A percentile compares a stretch with the other conserved stretches of the same genome.
These are phyloP conservation scores for Lactarius sanguifluus DNA, from an alignment of 768 basidiomycete genomes.

Conservation along the genomic window DNA sequence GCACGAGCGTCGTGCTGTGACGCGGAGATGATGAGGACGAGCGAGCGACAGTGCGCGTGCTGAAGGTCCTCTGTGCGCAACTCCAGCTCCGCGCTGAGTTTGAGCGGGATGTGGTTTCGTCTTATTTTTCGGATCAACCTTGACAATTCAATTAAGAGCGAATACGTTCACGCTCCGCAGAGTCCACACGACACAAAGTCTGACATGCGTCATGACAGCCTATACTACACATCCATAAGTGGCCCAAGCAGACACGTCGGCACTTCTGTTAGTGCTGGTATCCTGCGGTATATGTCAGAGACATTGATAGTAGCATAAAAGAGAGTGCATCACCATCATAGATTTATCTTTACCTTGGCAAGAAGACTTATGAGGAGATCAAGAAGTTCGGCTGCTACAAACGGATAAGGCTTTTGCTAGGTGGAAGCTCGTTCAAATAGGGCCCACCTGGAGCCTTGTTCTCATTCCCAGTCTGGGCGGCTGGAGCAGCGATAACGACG, in stretches of 20 bases:
- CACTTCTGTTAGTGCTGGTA: not conserved
- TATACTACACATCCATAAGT: not conserved
- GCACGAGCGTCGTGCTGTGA: constrained; percentile 56
- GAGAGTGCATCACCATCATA: not conserved
- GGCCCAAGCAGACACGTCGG: not conserved
- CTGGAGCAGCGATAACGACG: constrained; percentile 12
- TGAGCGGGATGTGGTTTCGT: constrained; percentile 31
- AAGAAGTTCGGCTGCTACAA: not conserved
- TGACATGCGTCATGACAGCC: not conserved
- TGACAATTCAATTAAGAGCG: not conserved
- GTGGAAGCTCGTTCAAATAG: not conserved
- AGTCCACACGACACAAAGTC: not conserved
- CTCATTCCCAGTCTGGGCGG: not conserved
- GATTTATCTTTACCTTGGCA: not conserved
- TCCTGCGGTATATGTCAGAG: not conserved
- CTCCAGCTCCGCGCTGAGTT: constrained; percentile 56
- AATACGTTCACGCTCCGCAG: not conserved
- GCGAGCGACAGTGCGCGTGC: constrained; percentile 45
- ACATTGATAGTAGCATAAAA: not conserved
- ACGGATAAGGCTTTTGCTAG: not conserved
- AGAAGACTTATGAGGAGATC: rapidly evolving
- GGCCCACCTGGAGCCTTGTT: not conserved
- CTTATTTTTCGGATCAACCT: not conserved
- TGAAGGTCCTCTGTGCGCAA: constrained; percentile 65
- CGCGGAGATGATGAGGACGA: constrained; percentile 51